Percentiles rank a stretch among this genome's conserved stretches.
Conservation (phyloP, 164 flowering plant species). For the Paratinospora sagittata region DNA sequence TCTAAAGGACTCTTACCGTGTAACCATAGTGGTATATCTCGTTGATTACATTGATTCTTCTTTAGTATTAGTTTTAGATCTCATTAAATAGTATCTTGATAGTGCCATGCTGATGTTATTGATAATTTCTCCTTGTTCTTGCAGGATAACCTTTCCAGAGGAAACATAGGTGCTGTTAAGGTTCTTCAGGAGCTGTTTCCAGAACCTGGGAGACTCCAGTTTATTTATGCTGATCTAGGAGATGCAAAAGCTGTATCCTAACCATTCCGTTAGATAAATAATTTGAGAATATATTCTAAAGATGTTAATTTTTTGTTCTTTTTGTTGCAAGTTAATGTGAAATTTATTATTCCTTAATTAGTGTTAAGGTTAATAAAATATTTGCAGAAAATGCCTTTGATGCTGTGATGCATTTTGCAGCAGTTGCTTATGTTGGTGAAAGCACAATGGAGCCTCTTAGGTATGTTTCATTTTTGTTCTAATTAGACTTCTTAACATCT, state of each 20-base stretch:
- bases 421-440: slow-evolving; percentile 98
- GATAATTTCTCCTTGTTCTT: not conserved
- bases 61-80: not conserved
- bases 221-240: slow-evolving; percentile 92
- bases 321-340: slow-evolving; percentile 1
- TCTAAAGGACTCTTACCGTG: slow-evolving; percentile 72
- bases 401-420: slow-evolving; percentile 99
- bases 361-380: slow-evolving; percentile 64
- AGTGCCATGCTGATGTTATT: not conserved
- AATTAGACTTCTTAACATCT: not conserved
- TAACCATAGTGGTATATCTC: slow-evolving; percentile 76
- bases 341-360: slow-evolving; percentile 31
- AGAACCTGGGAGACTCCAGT: slow-evolving; percentile 87
- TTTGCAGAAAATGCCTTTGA: slow-evolving; percentile 92
- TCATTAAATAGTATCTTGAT: not conserved
- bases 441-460: slow-evolving; percentile 90
- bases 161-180: slow-evolving; percentile 80
- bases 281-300: not conserved
- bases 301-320: not conserved
- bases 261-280: not conserved
- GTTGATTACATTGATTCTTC: not conserved
- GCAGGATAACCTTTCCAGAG: slow-evolving; percentile 93
- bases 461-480: slow-evolving; percentile 27
- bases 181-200: slow-evolving; percentile 74
- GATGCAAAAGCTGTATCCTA: slow-evolving; percentile 85